These are phyloP conservation scores for Kalanchoe fedtschenkoi DNA, from an alignment of 164 flowering plant species.

Conservation along the genomic window DNA sequence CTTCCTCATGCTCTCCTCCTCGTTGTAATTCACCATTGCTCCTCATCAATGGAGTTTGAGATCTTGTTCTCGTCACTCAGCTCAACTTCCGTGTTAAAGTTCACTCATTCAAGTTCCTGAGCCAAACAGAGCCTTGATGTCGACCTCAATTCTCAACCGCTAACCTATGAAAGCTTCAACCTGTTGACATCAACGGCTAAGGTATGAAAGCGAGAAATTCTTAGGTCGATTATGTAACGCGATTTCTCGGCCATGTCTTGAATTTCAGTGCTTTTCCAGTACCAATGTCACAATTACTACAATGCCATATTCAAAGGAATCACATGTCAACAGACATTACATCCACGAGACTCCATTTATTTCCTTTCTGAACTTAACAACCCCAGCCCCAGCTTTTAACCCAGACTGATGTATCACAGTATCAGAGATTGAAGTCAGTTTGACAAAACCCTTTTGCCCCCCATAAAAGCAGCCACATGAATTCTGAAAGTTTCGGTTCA, in stretches of 20 bases:
- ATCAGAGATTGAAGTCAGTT: not conserved
- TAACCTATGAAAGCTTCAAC: not conserved
- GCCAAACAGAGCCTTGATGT: no score
- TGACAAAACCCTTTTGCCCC: no score
- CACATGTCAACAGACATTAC: slow-evolving; percentile 4
- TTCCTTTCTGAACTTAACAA: not conserved
- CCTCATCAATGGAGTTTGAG: not conserved
- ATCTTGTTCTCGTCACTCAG: no score
- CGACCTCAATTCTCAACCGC: not conserved
- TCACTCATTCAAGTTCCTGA: no score
- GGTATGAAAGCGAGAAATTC: no score
- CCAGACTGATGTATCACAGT: no score
- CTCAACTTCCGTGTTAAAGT: no score
- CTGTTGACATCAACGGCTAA: no score
- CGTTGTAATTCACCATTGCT: not conserved
- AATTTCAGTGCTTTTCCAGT: not conserved
- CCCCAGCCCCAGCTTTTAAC: no score
- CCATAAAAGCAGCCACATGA: not conserved
- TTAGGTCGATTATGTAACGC: no score
- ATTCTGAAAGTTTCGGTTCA: not conserved
- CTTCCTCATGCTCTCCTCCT: not conserved
- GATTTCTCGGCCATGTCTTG: slow-evolving; percentile 1
- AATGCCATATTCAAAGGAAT: not conserved
- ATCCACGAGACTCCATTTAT: not conserved
- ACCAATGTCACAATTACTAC: not conserved